These are phyloP conservation scores for Scenedesmus sp. DNA, from an alignment of 163 green algal species.

Conservation along the genomic window DNA sequence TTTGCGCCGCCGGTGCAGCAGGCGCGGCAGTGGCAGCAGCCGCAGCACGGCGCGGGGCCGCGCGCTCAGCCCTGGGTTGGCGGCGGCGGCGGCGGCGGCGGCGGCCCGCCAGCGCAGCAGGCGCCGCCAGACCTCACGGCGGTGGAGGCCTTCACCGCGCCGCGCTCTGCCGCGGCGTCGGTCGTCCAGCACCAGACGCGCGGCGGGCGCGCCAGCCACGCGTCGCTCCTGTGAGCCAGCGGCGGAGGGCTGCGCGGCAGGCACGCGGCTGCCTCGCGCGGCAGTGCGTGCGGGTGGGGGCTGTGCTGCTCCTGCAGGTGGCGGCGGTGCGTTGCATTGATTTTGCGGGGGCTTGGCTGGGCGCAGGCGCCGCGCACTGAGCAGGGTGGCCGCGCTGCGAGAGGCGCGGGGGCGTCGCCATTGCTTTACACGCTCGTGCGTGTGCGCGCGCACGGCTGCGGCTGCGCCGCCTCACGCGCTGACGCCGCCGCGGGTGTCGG, in stretches of 20 bases:
- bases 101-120: not conserved
- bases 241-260: no score
- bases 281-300: no score
- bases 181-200: not conserved
- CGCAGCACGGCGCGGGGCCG: not conserved
- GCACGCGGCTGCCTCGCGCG: no score
- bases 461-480: not conserved
- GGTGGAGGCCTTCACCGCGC: not conserved
- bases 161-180: not conserved
- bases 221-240: slow-evolving; percentile 4
- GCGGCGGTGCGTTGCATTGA: not conserved
- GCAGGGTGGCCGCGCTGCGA: no score
- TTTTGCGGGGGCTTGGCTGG: not conserved
- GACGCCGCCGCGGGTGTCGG: slow-evolving; percentile 64
- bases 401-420: no score
- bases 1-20: not conserved
- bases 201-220: not conserved
- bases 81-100: not conserved
- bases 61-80: not conserved
- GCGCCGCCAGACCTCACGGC: not conserved
- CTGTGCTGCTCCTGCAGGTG: slow-evolving; percentile 3
- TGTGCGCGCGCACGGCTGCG: not conserved
- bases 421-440: not conserved
- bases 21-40: not conserved
- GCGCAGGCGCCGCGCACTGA: no score